Evolutionary conservation across 2,329 filamentous ascomycete species (phyloP), one percentile per base, ranked within the genome.

Genomic region (Verticillium nonalfalfae): DNA sequence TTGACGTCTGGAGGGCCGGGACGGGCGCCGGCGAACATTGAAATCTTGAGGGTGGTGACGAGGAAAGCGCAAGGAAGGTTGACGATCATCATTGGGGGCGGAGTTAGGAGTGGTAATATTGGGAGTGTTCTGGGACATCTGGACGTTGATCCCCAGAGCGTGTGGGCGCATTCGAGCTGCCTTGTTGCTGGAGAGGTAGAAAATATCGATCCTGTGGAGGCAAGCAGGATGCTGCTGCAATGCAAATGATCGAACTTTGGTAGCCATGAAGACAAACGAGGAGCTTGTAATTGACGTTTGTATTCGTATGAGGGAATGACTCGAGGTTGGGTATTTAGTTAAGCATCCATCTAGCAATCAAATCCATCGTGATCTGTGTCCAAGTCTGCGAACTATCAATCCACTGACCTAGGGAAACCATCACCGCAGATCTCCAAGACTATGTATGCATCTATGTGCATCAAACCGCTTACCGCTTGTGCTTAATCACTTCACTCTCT

Each of bases 1-100:
- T 71, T 86, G 62, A 86, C 83, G 1, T 80, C 82, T 0, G 84
- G 83, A 7, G 83, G 83, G 0, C 62, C 68, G 1, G 79, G 80
- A 1, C 66, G 68, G 50, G 78, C 78, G 2, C 62, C 68, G 13
- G 72, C 72, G 4, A 81, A 85, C 61, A 34, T 75, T 14, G 66
- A 66, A 1, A 67, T 64, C 15, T 68, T 86, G 52, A 66, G 65
- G 15, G 62, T 57, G 4, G 72, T 85, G 33, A 72, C 77, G 4
- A 59, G 61, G 1, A 66, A 62, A 26, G 70, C 70, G 1, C 65
- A 59, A 1, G 65, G 65, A 0, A 62, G 66, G 18, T 66, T 84
- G 1, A 77, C 85, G 67, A 70, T 85, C 56, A 75, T 85, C 14
- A 73, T 83, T 4, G 82, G 82, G 0, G 83, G 83, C 0, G 82